Evolutionary conservation across 805 yeast species (phyloP).

Genomic region (Hanseniaspora valbyensis): DNA sequence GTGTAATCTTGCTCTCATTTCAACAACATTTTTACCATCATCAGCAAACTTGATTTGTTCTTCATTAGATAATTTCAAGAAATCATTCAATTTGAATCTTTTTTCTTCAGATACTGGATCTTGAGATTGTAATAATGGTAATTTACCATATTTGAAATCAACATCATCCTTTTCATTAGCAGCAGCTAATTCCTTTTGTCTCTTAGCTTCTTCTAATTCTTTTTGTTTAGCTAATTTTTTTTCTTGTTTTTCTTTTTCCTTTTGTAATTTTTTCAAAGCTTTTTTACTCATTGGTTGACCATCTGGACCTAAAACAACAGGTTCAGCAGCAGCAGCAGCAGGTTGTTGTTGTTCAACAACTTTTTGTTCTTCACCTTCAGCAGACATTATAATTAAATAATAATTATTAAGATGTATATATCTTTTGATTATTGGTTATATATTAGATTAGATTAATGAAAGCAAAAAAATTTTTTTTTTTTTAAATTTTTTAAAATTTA

Average conservation of each 20-base stretch:
- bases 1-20: conserved; percentile 90
- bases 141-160: conserved; percentile 68
- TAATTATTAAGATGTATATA: not conserved
- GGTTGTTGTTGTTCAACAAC: not conserved
- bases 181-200: conserved; percentile 61
- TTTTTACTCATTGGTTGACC: conserved; percentile 88
- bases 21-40: conserved; percentile 62
- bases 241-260: conserved; percentile 81
- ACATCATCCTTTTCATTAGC: conserved; percentile 73
- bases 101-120: conserved; percentile 50
- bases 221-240: conserved; percentile 91
- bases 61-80: conserved; percentile 29
- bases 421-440: too few species aligned
- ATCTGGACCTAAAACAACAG: conserved; percentile 50
- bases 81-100: conserved; percentile 46
- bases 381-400: too few species aligned
- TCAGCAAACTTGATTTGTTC: conserved; percentile 33
- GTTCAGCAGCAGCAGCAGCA: conserved; percentile 17
- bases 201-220: conserved; percentile 74
- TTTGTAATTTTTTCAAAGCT: conserved; percentile 87
- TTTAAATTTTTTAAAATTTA: too few species aligned
- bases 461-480: too few species aligned
- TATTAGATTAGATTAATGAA: too few species aligned
- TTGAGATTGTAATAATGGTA: conserved; percentile 70
- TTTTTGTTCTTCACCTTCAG: conserved; percentile 9